Evolutionary conservation across 208 protist species (phyloP), one percentile per base, ranked within the genome.

Genomic region (Porcisia hertigi): DNA sequence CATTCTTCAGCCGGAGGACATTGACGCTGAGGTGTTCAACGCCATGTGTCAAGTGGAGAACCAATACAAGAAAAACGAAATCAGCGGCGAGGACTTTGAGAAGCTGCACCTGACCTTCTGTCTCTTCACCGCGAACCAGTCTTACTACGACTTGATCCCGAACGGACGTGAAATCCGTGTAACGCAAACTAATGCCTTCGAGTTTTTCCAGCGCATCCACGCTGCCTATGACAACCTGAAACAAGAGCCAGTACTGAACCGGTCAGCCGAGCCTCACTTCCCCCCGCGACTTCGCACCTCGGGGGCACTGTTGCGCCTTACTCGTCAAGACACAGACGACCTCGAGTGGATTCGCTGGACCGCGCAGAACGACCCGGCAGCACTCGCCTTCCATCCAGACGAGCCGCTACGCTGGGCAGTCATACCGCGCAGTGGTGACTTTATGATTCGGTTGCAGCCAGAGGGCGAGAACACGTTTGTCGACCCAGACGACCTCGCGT

Each of bases 91-190:
- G 5, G 75, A 80, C 34, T 76, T 88, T 58, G 72, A 71, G 5
- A 54, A 53, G 30, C 69, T 90, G 12, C 41, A 76, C 18, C 60
- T 84, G 45, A 73, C 77, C 23, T 81, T 76, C 57, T 88, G 69
- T 60, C 70, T 81, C 67, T 53, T 90, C 25, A 84, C 80, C 1
- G 60, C 45, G 2, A 73, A 72, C 0, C 72, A 65, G 0, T 63
- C 59, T 11, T 69, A 54, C 49, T 86, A 85, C 62, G 75, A 85
- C 53, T 77, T 91, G 39, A 91, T 88, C 41, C 87, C 87, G 14
- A 80, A 82, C 63, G 87, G 87, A n/a, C 75, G 76, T 54, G 57
- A 79, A 36, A 88, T 91, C 30, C 60, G 73, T 23, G 83, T 92
- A 39, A 90, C 79, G 9, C 62, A 59, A 45, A 60, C 69, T 11